Evolutionary conservation across 176 grass and related monocot species (phyloP), one percentile per base, ranked within the genome.

Genomic region (Phyllostachys edulis): DNA sequence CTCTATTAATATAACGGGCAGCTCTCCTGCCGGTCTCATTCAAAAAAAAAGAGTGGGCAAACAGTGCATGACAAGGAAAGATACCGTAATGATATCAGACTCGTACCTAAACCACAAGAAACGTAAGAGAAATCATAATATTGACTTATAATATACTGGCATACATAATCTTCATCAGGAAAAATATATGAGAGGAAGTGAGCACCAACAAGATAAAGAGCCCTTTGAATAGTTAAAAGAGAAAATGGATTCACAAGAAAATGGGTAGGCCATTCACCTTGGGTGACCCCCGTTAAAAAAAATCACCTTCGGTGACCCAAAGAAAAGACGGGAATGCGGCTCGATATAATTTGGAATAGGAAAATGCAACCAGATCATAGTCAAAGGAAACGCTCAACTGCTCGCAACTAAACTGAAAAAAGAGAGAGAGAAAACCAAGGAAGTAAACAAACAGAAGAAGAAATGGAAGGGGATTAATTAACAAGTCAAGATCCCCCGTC

Each of bases 381-480:
- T 90, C 88, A 90, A 73, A 79, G 49, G 50, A 83, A 86, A 82
- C 83, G 60, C 67, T 79, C 79, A 83, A 87, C 79, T 80, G 74
- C 89, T 54, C 84, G 49, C 67, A 73, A 61, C 60, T 67, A 66
- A 83, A 50, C 40, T 37, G 49, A 65, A 52, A 68, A 42, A 71
- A 67, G n/a, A 17, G 20, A 42, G n/a, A 52, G 8, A 59, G 3
- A 41, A 41, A 80, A 51, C 38, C 24, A 71, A 36, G 12, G 55
- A 62, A 62, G 7, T 65, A 34, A 67, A 55, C 60, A 44, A 57
- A 76, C 60, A 67, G 40, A 40, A 8, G 55, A 75, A 69, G 21
- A 78, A 62, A 83, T 32, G 24, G 46, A 74, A 40, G 13, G 0
- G 32, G 63, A 44, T 40, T 67, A 69, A 66, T 41, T 73, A 81